Conservation (phyloP, 1,284 basidiomycete genomes). For the Ustilago vetiveriae region DNA sequence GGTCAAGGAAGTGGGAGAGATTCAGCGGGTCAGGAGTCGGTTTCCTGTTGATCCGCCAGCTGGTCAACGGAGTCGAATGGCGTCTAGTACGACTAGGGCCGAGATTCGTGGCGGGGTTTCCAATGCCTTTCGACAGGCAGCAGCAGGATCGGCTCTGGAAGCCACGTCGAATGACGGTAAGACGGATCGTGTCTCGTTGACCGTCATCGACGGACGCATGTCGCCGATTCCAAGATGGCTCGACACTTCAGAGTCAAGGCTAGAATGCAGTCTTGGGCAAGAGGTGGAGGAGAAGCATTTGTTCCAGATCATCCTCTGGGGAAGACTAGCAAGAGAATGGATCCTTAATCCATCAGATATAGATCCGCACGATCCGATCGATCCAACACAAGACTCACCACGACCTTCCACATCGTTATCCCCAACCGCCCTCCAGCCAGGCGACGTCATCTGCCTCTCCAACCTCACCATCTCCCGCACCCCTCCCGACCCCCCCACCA, state of each 20-base stretch:
- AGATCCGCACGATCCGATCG: too few relatives aligned
- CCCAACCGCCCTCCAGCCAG: slow-evolving; percentile 3
- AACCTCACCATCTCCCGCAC: slow-evolving; percentile 17
- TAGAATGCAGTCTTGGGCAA: neutral
- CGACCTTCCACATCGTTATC: neutral
- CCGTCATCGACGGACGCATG: slow-evolving; percentile 32
- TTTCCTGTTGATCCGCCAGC: slow-evolving; percentile 1
- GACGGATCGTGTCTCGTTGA: slow-evolving; percentile 10
- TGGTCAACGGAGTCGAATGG: too few relatives aligned
- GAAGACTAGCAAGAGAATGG: slow-evolving; percentile 10
- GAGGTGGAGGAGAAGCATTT: slow-evolving; percentile 11
- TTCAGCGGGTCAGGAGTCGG: slow-evolving; percentile 4
- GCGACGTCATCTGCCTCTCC: slow-evolving; percentile 23
- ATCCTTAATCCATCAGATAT: neutral
- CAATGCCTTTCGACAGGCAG: slow-evolving; percentile 1
- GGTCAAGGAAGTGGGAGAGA: slow-evolving; percentile 23
- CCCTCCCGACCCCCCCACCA: neutral
- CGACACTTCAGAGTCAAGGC: neutral
- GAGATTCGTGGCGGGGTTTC: neutral
- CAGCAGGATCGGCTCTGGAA: too few relatives aligned
- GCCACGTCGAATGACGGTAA: slow-evolving; percentile 2
- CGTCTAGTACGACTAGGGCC: neutral
- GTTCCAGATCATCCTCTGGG: slow-evolving; percentile 31
- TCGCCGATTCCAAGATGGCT: neutral
- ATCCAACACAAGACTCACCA: neutral